phyloP scores from a whole-genome alignment of 2,329 filamentous ascomycete species.

The Sclerotinia borealis region DNA sequence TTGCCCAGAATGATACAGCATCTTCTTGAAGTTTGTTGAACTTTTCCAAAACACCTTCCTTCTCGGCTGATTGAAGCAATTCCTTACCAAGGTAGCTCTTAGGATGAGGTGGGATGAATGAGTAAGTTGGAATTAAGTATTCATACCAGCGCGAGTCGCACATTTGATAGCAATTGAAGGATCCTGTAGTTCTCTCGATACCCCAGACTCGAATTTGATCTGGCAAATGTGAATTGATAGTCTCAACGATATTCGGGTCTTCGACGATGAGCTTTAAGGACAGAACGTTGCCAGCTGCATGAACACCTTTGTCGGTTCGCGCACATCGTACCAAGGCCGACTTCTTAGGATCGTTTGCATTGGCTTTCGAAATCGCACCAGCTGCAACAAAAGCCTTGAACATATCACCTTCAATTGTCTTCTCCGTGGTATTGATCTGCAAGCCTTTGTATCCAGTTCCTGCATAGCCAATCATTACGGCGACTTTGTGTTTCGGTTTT shows the following conservation, averaged over 20 bases:
- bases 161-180: constrained; percentile 89
- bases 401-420: constrained; percentile 93
- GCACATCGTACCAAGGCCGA: constrained; percentile 91
- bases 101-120: constrained; percentile 86
- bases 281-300: constrained; percentile 92
- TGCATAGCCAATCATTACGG: constrained; percentile 90
- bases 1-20: constrained; percentile 73
- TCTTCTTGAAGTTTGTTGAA: constrained; percentile 68
- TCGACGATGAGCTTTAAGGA: constrained; percentile 95
- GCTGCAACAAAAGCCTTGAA: constrained; percentile 89
- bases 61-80: constrained; percentile 69
- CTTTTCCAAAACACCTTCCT: constrained; percentile 64
- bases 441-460: constrained; percentile 96
- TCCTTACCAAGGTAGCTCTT: constrained; percentile 79
- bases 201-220: constrained; percentile 94
- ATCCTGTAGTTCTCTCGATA: constrained; percentile 79
- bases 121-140: constrained; percentile 91
- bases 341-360: constrained; percentile 95
- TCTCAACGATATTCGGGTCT: constrained; percentile 77
- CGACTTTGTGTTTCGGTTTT: constrained; percentile 91
- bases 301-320: constrained; percentile 93
- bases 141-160: constrained; percentile 97
- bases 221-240: constrained; percentile 81
- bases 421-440: constrained; percentile 77
- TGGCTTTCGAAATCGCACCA: constrained; percentile 91